These are phyloP conservation scores for Coprinellus micaceus DNA, from an alignment of 768 basidiomycete species.

Conservation along the genomic window DNA sequence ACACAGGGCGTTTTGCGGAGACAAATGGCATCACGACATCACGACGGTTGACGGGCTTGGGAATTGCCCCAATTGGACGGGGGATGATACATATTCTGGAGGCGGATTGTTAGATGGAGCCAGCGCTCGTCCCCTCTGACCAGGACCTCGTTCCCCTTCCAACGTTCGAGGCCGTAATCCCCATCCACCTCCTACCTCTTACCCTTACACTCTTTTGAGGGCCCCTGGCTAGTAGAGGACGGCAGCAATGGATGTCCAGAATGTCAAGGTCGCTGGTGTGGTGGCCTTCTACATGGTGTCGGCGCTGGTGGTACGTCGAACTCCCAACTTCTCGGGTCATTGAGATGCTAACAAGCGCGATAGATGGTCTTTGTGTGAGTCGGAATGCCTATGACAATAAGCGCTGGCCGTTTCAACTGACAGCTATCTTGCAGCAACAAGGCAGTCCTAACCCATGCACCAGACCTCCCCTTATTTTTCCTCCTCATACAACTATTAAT, in stretches of 20 bases:
- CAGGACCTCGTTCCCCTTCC: too few species aligned
- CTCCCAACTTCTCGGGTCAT: conserved; percentile 1
- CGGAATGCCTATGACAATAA: not conserved
- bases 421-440: conserved; percentile 53
- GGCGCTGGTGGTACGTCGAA: conserved; percentile 61
- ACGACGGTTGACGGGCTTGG: too few species aligned
- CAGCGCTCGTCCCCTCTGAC: not conserved
- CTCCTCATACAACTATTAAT: conserved; percentile 65
- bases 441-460: conserved; percentile 64
- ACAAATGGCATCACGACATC: too few species aligned
- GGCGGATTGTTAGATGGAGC: not conserved
- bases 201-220: conserved; percentile 1
- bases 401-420: not conserved
- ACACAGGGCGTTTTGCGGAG: too few species aligned
- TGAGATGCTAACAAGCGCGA: not conserved
- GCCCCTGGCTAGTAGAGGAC: conserved; percentile 24
- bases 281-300: conserved; percentile 77
- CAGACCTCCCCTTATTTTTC: conserved; percentile 65
- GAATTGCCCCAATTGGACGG: too few species aligned
- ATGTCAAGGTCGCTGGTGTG: conserved; percentile 60
- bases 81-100: not conserved
- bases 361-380: conserved; percentile 54
- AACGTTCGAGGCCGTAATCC: too few species aligned
- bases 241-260: conserved; percentile 29
- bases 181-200: not conserved